Base-by-base conservation (phyloP, 2,329 filamentous ascomycete genomes). In the Pseudogymnoascus sp. region DNA sequence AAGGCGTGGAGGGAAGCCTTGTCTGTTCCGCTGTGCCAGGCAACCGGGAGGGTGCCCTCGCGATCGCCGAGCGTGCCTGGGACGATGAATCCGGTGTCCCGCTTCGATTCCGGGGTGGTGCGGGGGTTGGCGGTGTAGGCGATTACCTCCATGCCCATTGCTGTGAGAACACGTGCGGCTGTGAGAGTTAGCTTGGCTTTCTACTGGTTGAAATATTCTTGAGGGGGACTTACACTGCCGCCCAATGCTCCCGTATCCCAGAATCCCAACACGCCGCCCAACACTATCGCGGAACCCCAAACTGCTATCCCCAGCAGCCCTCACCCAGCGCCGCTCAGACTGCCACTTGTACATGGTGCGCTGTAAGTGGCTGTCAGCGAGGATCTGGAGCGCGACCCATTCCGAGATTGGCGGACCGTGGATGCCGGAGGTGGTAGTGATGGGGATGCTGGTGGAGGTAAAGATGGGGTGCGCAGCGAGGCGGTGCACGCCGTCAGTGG, bases 81-180 rank as follows among this genome's bases (percentile, higher is more conserved):
- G 2, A 89, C 81, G 63, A 88, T 83, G 71, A 85, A 89, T 6
- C 84, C 84, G 1, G 69, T 70, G 68, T 89, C 85, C 62, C 73
- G 76, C 64, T 79, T 81, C 31, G 80, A 83, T 64, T 84, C 83
- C 0, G 81, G 78, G 0, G 86, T 88, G 7, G 75, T 71, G 18
- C 84, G 82, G 0, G 84, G 81, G 0, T 78, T 80, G 0, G 86
- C 85, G 1, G 87, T 89, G 72, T 85, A 88, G 1, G 86, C 87
- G 64, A 88, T 76, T 0, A 89, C 81, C 41, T 83, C 77, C 81
- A 86, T 85, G 1, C 87, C 87, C 71, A 87, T 72, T 6, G 83
- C 81, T 41, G 78, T 76, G 8, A 78, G 78, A 14, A 86, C 78
- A 25, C 78, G 78, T 35, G 78, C 83, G 41, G 82, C 81, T 81